Evolutionary conservation across 169 alveolate species (phyloP), one percentile per base, ranked within the genome.

Genomic region (Eimeria necatrix): DNA sequence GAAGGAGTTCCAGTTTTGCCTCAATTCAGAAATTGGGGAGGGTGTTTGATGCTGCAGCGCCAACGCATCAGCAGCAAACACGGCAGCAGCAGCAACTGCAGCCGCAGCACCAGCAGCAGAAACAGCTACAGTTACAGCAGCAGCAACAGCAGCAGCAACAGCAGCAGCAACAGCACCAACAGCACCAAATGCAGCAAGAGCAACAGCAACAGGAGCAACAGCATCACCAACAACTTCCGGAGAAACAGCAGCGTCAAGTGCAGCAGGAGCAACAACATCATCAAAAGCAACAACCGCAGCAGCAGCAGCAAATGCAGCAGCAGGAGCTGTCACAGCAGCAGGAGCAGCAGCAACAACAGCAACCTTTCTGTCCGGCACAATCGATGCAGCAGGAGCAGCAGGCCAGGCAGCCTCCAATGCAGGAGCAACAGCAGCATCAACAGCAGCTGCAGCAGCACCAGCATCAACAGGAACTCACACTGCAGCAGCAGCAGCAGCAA

Each of bases 121-220:
- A n/a, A n/a, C n/a, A n/a, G n/a, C n/a, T n/a, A n/a, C n/a, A n/a
- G n/a, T n/a, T n/a, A n/a, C n/a, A n/a, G n/a, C n/a, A n/a, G n/a
- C n/a, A 4, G 78, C 78, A 68, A 48, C 78, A 68, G 7, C n/a
- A 14, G 26, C 48, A 68, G 14, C 12, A 41, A 16, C 78, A 68
- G 78, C 78, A 68, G 48, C 78, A 68, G 48, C 78, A 68, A 48
- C 78, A 68, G 78, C 78, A 68, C 51, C 78, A 68, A 16, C 74
- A 61, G 12, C 74, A 61, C 9, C n/a, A 12, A 10, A n/a, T 0
- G 22, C 74, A 61, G 74, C 74, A 12, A 9, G 41, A 9, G 12
- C 74, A 12, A 0, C 74, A 61, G 74, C 74, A 12, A 9, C 64
- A 56, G 64, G 20, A 56, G 14, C 64, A 56, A 14, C 73, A 61